A percentile compares a stretch with the other conserved stretches of the same genome.
Evolutionary conservation across 352 stramenopile species (phyloP).

Genomic region (Globisporangium paroecandrum): DNA sequence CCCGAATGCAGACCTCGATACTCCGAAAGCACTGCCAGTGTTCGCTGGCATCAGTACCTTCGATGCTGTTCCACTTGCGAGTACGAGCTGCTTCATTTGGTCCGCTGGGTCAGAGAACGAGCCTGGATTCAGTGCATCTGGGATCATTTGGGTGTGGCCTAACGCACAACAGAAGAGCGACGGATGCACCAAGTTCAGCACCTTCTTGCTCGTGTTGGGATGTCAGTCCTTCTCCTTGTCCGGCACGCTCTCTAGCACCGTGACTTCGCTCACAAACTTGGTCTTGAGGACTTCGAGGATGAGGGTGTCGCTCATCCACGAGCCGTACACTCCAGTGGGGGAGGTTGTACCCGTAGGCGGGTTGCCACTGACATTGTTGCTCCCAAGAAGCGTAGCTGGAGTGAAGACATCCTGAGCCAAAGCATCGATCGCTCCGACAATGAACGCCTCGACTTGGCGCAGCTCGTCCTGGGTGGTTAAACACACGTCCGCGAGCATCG

Average conservation of each 20-base stretch:
- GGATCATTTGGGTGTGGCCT: conserved; percentile 22
- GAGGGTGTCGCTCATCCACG: conserved; percentile 31
- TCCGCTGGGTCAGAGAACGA: conserved; percentile 11
- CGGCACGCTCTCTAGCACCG: conserved; percentile 29
- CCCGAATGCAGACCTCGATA: no score
- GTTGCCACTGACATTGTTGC: background rate
- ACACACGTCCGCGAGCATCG: background rate
- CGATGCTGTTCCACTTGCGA: no score
- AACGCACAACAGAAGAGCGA: conserved; percentile 61
- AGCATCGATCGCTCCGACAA: background rate
- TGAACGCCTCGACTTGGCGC: background rate
- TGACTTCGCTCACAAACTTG: conserved; percentile 29
- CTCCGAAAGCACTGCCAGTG: no score
- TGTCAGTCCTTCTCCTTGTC: conserved; percentile 57
- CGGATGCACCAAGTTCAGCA: conserved; percentile 55
- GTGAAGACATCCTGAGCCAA: background rate
- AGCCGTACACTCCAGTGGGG: conserved; percentile 2
- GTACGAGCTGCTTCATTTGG: conserved; percentile 23
- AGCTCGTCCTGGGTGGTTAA: background rate
- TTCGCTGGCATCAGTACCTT: no score
- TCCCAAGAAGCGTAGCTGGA: no score
- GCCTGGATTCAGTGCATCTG: background rate
- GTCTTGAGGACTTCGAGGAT: conserved; percentile 22
- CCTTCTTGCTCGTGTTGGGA: conserved; percentile 36
- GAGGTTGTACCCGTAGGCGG: background rate